Evolutionary conservation across 495 filamentous ascomycete species (phyloP).

Genomic region (Hamigera avellanea): DNA sequence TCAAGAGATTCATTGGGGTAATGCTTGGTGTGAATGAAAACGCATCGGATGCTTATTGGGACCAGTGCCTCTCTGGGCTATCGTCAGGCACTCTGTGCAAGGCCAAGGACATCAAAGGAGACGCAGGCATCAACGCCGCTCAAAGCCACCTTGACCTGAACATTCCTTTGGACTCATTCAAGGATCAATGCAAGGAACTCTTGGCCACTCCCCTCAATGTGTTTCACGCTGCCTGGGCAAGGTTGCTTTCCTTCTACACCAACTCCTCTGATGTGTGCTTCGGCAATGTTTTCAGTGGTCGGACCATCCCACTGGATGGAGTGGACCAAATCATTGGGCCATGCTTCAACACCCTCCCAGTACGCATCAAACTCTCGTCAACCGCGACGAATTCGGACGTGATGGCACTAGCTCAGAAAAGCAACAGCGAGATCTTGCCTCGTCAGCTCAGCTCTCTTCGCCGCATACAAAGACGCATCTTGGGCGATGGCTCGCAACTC

Average conservation of each 20-base stretch:
- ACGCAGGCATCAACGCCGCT: conserved; percentile 2
- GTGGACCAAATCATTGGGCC: conserved; percentile 63
- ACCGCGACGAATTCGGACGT: conserved; percentile 37
- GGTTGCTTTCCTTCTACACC: conserved; percentile 40
- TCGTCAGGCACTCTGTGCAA: conserved; percentile 31
- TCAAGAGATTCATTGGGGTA: conserved; percentile 31
- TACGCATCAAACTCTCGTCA: conserved; percentile 41
- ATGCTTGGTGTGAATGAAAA: conserved; percentile 24
- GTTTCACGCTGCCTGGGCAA: conserved; percentile 58
- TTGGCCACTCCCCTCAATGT: conserved; percentile 51
- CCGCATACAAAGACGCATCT: conserved; percentile 33
- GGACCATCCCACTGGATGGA: conserved; percentile 48
- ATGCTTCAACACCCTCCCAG: conserved; percentile 75
- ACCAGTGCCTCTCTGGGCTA: conserved; percentile 32
- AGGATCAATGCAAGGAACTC: conserved; percentile 33
- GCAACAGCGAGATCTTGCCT: conserved; percentile 44
- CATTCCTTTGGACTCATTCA: conserved; percentile 30
- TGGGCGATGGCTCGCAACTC: conserved; percentile 35
- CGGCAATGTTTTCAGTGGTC: conserved; percentile 66
- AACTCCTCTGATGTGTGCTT: conserved; percentile 60
- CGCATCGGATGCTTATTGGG: conserved; percentile 52
- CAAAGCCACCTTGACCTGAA: conserved; percentile 11
- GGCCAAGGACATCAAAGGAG: conserved; percentile 4
- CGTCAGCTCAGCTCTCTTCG: conserved; percentile 63
- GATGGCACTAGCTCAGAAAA: conserved; percentile 36